Evolutionary conservation across 495 filamentous ascomycete genomes (phyloP).

Genomic region (Parmelia sp.): DNA sequence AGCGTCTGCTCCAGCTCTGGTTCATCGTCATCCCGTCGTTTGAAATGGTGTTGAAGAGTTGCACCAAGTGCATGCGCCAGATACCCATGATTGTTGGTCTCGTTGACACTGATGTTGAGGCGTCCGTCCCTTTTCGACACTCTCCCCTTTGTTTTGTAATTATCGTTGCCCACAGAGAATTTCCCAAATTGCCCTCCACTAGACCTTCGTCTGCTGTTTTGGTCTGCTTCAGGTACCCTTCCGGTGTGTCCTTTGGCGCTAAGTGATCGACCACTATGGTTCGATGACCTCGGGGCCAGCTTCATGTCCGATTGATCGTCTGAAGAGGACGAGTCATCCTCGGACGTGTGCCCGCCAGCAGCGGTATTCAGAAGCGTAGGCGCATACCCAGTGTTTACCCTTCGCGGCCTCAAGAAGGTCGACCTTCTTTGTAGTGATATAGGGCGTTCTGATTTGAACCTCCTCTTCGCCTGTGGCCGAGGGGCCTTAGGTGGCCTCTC

Average conservation of each 20-base stretch:
- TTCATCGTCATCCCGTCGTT: not conserved
- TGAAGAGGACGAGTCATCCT: constrained; percentile 20
- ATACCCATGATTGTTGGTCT: constrained; percentile 58
- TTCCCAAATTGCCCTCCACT: constrained; percentile 15
- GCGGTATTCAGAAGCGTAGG: constrained; percentile 23
- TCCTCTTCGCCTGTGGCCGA: constrained; percentile 13
- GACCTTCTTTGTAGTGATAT: constrained; percentile 16
- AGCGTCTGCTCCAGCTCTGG: constrained; percentile 4
- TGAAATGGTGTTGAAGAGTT: constrained; percentile 40
- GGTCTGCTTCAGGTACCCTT: not conserved
- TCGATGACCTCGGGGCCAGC: constrained; percentile 12
- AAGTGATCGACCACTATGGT: constrained; percentile 15
- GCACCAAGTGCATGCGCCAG: constrained; percentile 63
- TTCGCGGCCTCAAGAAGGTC: constrained; percentile 10
- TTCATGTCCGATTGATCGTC: constrained; percentile 16
- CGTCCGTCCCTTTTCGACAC: constrained; percentile 64
- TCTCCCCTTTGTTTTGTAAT: constrained; percentile 58
- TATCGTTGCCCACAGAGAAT: constrained; percentile 54
- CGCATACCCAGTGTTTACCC: constrained; percentile 18
- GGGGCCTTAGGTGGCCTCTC: not conserved
- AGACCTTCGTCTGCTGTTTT: constrained; percentile 3
- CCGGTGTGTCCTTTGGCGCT: not conserved
- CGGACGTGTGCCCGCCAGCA: constrained; percentile 10
- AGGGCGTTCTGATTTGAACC: constrained; percentile 20
- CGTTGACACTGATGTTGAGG: constrained; percentile 62